Base-by-base conservation (phyloP, 2,329 filamentous ascomycete genomes). In the Ceratocystis lukuohia region DNA sequence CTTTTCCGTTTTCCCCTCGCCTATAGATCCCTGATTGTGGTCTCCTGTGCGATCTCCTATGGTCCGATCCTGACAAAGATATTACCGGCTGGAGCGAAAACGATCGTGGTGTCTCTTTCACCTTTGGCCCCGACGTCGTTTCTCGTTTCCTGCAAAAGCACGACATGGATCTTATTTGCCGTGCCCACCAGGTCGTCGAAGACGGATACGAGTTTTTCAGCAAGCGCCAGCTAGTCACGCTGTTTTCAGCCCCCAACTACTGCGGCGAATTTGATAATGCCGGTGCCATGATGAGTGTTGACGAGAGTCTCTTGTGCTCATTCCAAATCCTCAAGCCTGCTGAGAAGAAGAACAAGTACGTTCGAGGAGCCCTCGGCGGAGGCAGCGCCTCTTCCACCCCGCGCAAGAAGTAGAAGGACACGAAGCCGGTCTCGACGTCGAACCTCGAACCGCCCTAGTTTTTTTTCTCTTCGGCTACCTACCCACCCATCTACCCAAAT, bases 301-400 rank as follows among this genome's bases (percentile, higher is more conserved):
- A 97, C 76, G 94, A 97, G 82, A 96, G 92, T 77, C 80, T 99
- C 77, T 83, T 99, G 74, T 99, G 94, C 83, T 96, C 92, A 70
- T 99, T 99, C 88, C 94, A 97, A 91, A 97, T 99, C 76, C 84
- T 99, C 81, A 99, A 97, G 83, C 94, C 94, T 75, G 94, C 94
- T 78, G 94, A 99, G 85, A 99, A 99, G 88, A 99, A 99, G 88
- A 93, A 96, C 90, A 97, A 97, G 92, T 97, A 96, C 83, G 92
- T 95, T 76, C 84, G 86, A 80, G 82, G 82, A 80, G 82, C 83
- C 80, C 82, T 88, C 78, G 82, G 83, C 80, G 68, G 69, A 69
- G 70, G 70, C 70, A 71, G 68, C 46, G 62, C 68, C 66, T 65
- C 64, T 61, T 62, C 66, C 63, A 66, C 67, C 67, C 67, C 67